These are phyloP conservation scores for Neofusicoccum cordaticola DNA, from an alignment of 2,329 filamentous ascomycete genomes.

Conservation along the genomic window DNA sequence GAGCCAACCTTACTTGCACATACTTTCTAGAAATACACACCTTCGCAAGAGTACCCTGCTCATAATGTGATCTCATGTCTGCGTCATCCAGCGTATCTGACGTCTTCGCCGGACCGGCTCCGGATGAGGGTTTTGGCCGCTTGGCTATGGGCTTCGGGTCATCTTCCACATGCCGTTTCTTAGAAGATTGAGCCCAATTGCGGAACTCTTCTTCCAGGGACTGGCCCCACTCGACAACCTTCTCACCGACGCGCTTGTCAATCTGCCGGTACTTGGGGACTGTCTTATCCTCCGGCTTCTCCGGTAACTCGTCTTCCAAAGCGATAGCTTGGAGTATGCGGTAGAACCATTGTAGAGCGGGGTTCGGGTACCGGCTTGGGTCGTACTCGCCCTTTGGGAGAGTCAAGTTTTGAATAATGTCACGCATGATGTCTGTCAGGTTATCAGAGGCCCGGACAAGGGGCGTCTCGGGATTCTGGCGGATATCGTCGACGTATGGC, in stretches of 20 bases:
- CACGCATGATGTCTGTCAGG: constrained; percentile 77
- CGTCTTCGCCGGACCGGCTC: constrained; percentile 22
- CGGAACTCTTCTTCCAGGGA: constrained; percentile 61
- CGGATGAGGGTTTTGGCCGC: constrained; percentile 42
- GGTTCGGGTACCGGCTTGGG: constrained; percentile 85
- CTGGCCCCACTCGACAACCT: constrained; percentile 73
- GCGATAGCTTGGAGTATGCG: constrained; percentile 87
- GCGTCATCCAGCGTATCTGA: constrained; percentile 36
- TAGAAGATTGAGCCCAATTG: constrained; percentile 37
- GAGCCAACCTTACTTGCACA: not conserved
- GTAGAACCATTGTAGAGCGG: constrained; percentile 92
- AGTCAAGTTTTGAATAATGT: constrained; percentile 79
- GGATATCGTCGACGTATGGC: constrained; percentile 85
- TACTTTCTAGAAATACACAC: constrained; percentile 19
- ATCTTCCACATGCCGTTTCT: constrained; percentile 29
- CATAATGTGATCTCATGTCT: constrained; percentile 44
- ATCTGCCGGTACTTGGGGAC: constrained; percentile 83
- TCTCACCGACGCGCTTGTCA: constrained; percentile 78
- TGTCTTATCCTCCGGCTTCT: constrained; percentile 72
- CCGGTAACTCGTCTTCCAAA: constrained; percentile 84
- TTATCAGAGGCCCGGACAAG: constrained; percentile 54
- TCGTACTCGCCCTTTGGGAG: constrained; percentile 83
- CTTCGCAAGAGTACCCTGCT: constrained; percentile 45
- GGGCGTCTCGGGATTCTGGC: constrained; percentile 65
- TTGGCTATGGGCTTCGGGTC: constrained; percentile 35